These are phyloP conservation scores for Tuber calosporum DNA, from an alignment of 495 filamentous ascomycete species.

Conservation along the genomic window DNA sequence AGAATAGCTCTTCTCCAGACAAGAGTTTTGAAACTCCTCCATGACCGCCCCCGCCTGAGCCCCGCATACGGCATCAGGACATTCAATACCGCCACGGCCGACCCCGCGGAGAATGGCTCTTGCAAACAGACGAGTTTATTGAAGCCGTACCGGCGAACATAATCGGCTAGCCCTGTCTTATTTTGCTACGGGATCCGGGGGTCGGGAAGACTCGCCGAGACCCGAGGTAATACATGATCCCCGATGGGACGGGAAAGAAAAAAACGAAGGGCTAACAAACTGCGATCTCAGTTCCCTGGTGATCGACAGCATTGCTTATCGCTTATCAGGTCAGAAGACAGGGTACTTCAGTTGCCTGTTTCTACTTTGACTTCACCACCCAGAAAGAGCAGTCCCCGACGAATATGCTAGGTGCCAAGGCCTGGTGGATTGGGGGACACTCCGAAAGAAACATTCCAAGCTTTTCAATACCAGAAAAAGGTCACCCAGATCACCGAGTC, in stretches of 20 bases:
- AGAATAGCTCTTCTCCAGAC: background rate
- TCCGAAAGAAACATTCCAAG: background rate
- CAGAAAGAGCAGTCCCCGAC: background rate
- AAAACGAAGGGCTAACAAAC: background rate
- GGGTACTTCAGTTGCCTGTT: conserved; percentile 1
- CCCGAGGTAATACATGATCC: background rate
- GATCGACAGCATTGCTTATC: background rate
- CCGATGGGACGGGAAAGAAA: background rate
- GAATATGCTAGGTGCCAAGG: background rate
- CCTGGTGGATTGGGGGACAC: background rate
- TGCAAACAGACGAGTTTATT: background rate
- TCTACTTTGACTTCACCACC: background rate
- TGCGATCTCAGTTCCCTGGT: background rate
- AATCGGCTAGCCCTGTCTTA: background rate
- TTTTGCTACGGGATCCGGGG: background rate
- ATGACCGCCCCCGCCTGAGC: background rate
- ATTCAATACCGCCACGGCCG: background rate
- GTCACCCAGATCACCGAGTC: background rate
- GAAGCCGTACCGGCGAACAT: background rate
- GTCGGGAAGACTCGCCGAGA: background rate
- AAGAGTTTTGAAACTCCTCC: background rate
- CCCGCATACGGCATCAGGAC: conserved; percentile 4
- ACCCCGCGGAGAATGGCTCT: background rate
- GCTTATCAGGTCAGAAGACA: background rate
- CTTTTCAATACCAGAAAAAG: background rate